These are phyloP conservation scores for Quercus mongolica DNA, from an alignment of 306 rosid genomes.

Conservation along the genomic window DNA sequence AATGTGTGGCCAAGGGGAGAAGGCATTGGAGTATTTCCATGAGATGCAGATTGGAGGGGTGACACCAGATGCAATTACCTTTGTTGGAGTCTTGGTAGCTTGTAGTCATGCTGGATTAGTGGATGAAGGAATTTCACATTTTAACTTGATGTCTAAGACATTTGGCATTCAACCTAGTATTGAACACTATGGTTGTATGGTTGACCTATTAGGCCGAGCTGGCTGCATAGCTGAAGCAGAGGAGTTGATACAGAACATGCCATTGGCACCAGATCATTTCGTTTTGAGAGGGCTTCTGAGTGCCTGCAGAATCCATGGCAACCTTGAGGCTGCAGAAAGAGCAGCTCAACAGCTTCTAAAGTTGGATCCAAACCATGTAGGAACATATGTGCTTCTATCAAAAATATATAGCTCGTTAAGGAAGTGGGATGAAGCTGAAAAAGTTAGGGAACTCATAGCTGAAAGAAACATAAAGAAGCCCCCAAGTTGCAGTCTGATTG, in stretches of 20 bases:
- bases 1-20: constrained; percentile 12
- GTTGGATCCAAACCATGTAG: too few relatives aligned
- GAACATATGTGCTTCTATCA: too few relatives aligned
- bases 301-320: constrained; percentile 26
- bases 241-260: constrained; percentile 9
- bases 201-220: constrained; percentile 9
- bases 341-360: neutral
- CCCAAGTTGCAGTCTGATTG: constrained; percentile 22
- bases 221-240: constrained; percentile 19
- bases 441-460: too few relatives aligned
- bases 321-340: constrained; percentile 24
- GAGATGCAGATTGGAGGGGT: constrained; percentile 23
- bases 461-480: neutral
- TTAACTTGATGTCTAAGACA: constrained; percentile 1
- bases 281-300: constrained; percentile 20
- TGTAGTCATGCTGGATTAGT: constrained; percentile 19
- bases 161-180: constrained; percentile 9
- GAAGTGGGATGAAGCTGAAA: too few relatives aligned
- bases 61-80: constrained; percentile 21
- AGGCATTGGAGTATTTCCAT: constrained; percentile 16
- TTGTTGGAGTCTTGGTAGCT: constrained; percentile 22
- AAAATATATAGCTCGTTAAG: too few relatives aligned
- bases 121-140: neutral
- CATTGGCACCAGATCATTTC: constrained; percentile 3
- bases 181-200: constrained; percentile 20